Conservation (phyloP, 257 asterid genomes). For the Nicotiana knightiana region DNA sequence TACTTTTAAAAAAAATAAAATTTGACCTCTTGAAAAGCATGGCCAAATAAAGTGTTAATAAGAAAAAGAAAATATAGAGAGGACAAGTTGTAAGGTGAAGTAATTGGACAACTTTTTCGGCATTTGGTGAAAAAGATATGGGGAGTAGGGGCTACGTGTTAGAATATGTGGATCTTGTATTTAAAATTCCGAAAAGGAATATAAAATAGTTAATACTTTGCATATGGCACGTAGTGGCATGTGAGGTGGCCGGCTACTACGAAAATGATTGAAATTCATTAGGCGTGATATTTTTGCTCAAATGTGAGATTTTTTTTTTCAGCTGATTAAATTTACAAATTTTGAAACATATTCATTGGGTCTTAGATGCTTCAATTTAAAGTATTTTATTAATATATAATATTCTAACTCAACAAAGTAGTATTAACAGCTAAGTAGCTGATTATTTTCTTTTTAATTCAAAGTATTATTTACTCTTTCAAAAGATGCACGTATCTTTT, state of each 20-base stretch:
- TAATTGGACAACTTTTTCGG: not conserved
- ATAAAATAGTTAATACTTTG: too few species aligned
- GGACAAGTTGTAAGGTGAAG: not conserved
- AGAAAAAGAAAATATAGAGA: not conserved
- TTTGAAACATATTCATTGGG: not conserved
- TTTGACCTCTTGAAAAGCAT: too few species aligned
- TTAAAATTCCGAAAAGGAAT: not conserved
- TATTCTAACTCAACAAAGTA: too few species aligned
- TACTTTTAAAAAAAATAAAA: too few species aligned
- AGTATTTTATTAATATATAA: not conserved
- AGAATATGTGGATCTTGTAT: slow-evolving; percentile 1
- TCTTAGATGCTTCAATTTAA: not conserved
- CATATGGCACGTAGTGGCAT: not conserved
- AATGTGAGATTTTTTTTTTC: not conserved
- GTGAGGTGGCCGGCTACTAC: not conserved
- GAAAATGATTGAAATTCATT: not conserved
- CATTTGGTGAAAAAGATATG: not conserved
- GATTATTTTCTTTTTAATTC: too few species aligned
- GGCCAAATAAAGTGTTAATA: fast-evolving
- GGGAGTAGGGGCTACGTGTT: not conserved
- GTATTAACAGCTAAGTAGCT: too few species aligned
- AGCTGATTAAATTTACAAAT: not conserved
- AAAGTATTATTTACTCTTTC: too few species aligned
- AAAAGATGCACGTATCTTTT: too few species aligned
- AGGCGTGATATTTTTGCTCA: not conserved